A percentile compares a stretch with the other conserved stretches of the same genome.
These are phyloP conservation scores for Plasmodium chabaudi DNA, from an alignment of 169 alveolate genomes.

Conservation along the genomic window DNA sequence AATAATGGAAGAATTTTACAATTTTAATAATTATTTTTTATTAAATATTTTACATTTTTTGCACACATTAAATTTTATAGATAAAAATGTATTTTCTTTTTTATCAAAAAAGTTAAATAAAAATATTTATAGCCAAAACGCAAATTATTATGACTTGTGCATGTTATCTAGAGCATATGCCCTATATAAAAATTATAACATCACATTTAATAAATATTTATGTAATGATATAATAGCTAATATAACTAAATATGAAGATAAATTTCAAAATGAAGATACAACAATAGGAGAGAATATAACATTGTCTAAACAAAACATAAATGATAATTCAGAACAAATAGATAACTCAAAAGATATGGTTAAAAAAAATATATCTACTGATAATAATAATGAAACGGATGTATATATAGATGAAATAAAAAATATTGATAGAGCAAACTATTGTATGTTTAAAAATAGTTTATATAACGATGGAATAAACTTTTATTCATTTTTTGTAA, in stretches of 20 bases:
- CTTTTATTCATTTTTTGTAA: conserved; percentile 56
- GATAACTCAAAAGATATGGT: background rate
- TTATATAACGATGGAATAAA: conserved; percentile 51
- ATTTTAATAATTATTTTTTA: conserved; percentile 43
- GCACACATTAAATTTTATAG: conserved; percentile 23
- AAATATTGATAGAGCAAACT: conserved; percentile 59
- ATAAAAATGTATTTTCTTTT: conserved; percentile 29
- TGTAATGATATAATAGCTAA: conserved; percentile 35
- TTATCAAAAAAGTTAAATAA: conserved; percentile 54
- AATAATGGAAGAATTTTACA: conserved; percentile 26
- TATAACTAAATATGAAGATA: conserved; percentile 52
- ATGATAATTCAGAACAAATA: background rate
- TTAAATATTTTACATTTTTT: conserved; percentile 44
- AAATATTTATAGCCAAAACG: conserved; percentile 61
- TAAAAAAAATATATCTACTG: background rate
- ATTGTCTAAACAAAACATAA: background rate
- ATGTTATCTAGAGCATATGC: conserved; percentile 58
- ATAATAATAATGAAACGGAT: background rate
- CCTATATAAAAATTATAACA: conserved; percentile 52
- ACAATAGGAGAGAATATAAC: background rate
- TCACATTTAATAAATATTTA: conserved; percentile 47
- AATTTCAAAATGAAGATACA: conserved; percentile 20
- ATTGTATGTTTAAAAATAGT: conserved; percentile 22
- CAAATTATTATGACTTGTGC: conserved; percentile 50
- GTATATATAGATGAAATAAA: conserved; percentile 32